phyloP scores from a whole-genome alignment of 1,139 yeast species.

The Lodderomyces margitis region DNA sequence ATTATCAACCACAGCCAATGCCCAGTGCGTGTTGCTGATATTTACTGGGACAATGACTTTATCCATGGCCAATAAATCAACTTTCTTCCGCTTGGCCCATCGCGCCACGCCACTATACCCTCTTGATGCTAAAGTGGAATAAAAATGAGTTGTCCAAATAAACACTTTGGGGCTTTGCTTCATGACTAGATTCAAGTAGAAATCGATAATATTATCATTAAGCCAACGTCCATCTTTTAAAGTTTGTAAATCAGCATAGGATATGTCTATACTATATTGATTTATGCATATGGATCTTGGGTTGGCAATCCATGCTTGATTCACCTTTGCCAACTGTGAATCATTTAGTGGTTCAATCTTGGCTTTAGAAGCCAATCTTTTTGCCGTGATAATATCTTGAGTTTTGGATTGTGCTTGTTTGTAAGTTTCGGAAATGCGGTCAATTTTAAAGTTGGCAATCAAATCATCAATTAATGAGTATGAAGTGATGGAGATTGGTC shows the following conservation, averaged over 20 bases:
- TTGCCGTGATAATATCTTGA: slow-evolving; percentile 18
- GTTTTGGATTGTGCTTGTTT: slow-evolving; percentile 16
- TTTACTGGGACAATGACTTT: slow-evolving; percentile 82
- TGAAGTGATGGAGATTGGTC: slow-evolving; percentile 17
- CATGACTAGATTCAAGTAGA: slow-evolving; percentile 64
- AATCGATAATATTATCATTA: slow-evolving; percentile 88
- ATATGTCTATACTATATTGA: slow-evolving; percentile 54
- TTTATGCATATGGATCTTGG: slow-evolving; percentile 22
- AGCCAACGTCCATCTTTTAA: slow-evolving; percentile 76
- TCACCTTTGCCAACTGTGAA: slow-evolving; percentile 22
- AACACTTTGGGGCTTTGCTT: slow-evolving; percentile 42
- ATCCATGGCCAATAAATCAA: slow-evolving; percentile 62
- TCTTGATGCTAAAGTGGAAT: slow-evolving; percentile 60
- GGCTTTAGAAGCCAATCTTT: slow-evolving; percentile 15
- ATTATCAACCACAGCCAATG: slow-evolving; percentile 76
- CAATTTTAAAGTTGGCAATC: slow-evolving; percentile 18
- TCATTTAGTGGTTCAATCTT: slow-evolving; percentile 16
- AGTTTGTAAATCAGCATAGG: slow-evolving; percentile 66
- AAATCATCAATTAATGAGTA: slow-evolving; percentile 19
- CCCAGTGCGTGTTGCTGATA: slow-evolving; percentile 87
- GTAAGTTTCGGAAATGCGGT: slow-evolving; percentile 17
- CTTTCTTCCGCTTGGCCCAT: slow-evolving; percentile 87
- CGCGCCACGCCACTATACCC: slow-evolving; percentile 83
- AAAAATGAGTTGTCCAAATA: slow-evolving; percentile 87
- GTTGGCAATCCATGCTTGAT: slow-evolving; percentile 23